phyloP scores from a whole-genome alignment of 768 basidiomycete genomes.

The Cyathus striatus region DNA sequence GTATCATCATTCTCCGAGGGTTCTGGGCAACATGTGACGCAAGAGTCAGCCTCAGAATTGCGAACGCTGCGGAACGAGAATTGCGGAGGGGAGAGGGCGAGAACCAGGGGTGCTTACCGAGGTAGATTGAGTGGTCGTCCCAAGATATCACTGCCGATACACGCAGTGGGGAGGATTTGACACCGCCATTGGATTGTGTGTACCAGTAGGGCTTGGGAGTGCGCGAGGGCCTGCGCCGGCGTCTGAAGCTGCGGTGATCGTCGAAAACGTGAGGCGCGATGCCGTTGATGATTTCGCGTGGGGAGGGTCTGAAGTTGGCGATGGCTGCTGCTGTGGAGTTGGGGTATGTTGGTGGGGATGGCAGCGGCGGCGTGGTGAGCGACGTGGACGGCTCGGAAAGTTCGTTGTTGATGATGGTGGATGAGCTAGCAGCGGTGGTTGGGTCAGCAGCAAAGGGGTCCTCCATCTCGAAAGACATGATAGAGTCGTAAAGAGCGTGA shows the following conservation, averaged over 20 bases:
- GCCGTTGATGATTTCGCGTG: constrained; percentile 35
- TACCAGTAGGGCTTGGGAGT: constrained; percentile 16
- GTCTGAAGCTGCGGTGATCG: constrained; percentile 26
- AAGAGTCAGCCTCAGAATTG: not conserved
- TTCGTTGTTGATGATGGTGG: not conserved
- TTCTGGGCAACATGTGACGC: not conserved
- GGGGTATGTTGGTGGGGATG: constrained; percentile 5
- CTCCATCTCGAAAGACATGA: no score
- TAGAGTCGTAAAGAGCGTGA: no score
- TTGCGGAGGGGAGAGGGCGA: no score
- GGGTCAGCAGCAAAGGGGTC: no score
- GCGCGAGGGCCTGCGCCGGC: constrained; percentile 15
- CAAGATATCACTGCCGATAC: constrained; percentile 25
- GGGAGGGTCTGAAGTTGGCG: constrained; percentile 34
- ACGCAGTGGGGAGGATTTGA: constrained; percentile 25
- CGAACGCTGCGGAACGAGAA: not conserved
- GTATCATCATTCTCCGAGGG: not conserved
- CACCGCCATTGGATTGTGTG: constrained; percentile 5
- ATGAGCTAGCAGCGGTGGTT: not conserved
- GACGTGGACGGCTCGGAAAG: constrained; percentile 1
- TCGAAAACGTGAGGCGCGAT: constrained; percentile 44
- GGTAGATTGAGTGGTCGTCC: constrained; percentile 25
- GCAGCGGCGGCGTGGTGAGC: not conserved
- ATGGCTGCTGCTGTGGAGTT: constrained; percentile 22
- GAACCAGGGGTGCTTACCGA: constrained; percentile 16